Evolutionary conservation across 139 green algal species (phyloP).

Genomic region (Chlorella vulgaris): DNA sequence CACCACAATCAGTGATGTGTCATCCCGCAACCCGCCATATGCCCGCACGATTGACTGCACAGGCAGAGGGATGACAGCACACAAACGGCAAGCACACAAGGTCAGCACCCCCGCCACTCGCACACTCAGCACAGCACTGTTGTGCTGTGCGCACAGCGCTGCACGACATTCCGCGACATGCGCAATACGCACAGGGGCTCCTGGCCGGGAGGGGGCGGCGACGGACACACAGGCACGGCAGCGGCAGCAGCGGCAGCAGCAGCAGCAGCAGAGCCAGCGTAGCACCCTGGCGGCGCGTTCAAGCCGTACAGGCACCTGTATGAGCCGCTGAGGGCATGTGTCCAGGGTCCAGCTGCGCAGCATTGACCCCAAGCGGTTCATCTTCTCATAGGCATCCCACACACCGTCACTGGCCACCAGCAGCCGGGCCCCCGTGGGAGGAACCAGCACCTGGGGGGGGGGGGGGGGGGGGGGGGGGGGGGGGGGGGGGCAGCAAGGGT

Average conservation of each 20-base stretch:
- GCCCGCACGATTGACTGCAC: conserved; percentile 34
- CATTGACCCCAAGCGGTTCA: conserved; percentile 30
- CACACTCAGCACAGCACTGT: too few relatives aligned
- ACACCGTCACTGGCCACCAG: conserved; percentile 89
- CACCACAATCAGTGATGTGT: conserved; percentile 82
- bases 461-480: background rate
- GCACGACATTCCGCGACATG: too few relatives aligned
- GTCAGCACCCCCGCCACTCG: too few relatives aligned
- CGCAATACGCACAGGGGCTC: background rate
- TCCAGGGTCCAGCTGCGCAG: conserved; percentile 46
- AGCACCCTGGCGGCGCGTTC: too few relatives aligned
- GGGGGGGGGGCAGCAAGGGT: background rate
- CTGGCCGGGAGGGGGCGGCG: background rate
- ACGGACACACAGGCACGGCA: background rate
- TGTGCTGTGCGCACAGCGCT: too few relatives aligned
- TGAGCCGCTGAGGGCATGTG: conserved; percentile 32
- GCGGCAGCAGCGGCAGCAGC: too few relatives aligned
- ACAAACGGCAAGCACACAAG: background rate
- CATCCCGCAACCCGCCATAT: conserved; percentile 71
- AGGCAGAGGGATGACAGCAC: too few relatives aligned
- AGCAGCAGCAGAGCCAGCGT: too few relatives aligned
- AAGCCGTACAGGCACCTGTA: conserved; percentile 13
- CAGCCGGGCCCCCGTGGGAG: conserved; percentile 63
- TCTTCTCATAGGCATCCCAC: conserved; percentile 87
- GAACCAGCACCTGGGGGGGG: conserved; percentile 63